These are phyloP conservation scores for Ramaria sp. DNA, from an alignment of 768 basidiomycete species.

Conservation along the genomic window DNA sequence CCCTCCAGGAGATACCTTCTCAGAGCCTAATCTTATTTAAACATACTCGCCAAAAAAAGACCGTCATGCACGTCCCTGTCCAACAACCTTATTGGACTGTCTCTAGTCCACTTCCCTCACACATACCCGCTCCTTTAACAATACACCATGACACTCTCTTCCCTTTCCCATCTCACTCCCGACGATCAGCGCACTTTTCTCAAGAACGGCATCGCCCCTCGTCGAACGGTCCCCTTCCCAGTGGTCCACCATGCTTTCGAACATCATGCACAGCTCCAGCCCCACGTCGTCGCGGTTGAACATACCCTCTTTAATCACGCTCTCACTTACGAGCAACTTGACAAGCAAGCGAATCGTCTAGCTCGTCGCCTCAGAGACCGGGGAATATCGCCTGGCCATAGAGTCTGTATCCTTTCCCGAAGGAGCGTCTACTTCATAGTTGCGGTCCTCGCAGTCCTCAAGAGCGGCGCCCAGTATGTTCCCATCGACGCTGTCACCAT, in stretches of 20 bases:
- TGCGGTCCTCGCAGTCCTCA: slow-evolving; percentile 14
- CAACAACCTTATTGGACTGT: not conserved
- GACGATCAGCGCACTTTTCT: not conserved
- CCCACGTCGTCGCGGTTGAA: slow-evolving; percentile 12
- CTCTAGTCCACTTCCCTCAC: not conserved
- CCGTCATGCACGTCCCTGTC: too few species aligned
- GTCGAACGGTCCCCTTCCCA: slow-evolving; percentile 9
- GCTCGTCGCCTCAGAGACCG: slow-evolving; percentile 10
- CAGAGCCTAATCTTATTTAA: too few species aligned
- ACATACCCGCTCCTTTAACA: not conserved
- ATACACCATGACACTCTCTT: not conserved
- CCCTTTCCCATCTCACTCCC: not conserved
- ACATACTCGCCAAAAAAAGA: too few species aligned
- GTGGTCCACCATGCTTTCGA: slow-evolving; percentile 15
- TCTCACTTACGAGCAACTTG: slow-evolving; percentile 13
- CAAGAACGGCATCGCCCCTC: not conserved
- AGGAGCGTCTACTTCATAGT: slow-evolving; percentile 13
- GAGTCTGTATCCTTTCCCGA: slow-evolving; percentile 14
- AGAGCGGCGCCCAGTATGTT: slow-evolving; percentile 16
- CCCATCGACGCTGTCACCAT: slow-evolving; percentile 15
- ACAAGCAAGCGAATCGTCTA: slow-evolving; percentile 12
- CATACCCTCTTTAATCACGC: slow-evolving; percentile 10
- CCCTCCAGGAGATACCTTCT: too few species aligned
- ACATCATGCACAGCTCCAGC: slow-evolving; percentile 9
- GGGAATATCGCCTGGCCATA: slow-evolving; percentile 10